Percentiles rank a stretch among this genome's conserved stretches.
Evolutionary conservation across 257 asterid species (phyloP).

Genomic region (Ocimum tenuiflorum): DNA sequence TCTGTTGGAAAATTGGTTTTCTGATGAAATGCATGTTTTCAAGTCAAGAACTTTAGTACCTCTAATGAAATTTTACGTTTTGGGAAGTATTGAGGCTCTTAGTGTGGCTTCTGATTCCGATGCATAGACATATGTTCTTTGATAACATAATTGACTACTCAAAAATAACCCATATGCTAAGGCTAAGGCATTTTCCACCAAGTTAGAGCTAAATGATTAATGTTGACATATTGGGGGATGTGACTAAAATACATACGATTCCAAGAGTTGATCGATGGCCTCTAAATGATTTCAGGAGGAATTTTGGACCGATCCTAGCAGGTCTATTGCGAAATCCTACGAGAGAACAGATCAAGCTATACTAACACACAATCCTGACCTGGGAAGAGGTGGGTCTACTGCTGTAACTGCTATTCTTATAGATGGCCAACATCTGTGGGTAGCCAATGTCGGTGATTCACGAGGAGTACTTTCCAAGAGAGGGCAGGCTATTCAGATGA

Average conservation of each 20-base stretch:
- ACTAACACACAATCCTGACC: slow-evolving; percentile 67
- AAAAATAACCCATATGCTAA: neutral
- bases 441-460: slow-evolving; percentile 92
- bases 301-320: slow-evolving; percentile 62
- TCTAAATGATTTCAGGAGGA: slow-evolving; percentile 46
- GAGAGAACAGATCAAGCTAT: slow-evolving; percentile 83
- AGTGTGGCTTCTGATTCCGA: neutral
- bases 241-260: too few species aligned
- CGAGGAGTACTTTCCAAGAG: slow-evolving; percentile 73
- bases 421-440: slow-evolving; percentile 56
- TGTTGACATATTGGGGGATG: neutral
- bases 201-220: too few species aligned
- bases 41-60: too few species aligned
- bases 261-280: neutral
- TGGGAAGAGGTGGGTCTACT: slow-evolving; percentile 95
- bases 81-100: neutral
- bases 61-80: neutral
- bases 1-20: too few species aligned
- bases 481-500: slow-evolving; percentile 78
- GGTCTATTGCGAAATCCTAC: slow-evolving; percentile 64
- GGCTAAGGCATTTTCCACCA: neutral
- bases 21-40: too few species aligned
- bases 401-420: slow-evolving; percentile 86
- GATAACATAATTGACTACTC: too few species aligned
- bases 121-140: neutral